A percentile compares a stretch with the other conserved stretches of the same genome.
Evolutionary conservation across 1,139 yeast species (phyloP).

Genomic region (Taphrina deformans): DNA sequence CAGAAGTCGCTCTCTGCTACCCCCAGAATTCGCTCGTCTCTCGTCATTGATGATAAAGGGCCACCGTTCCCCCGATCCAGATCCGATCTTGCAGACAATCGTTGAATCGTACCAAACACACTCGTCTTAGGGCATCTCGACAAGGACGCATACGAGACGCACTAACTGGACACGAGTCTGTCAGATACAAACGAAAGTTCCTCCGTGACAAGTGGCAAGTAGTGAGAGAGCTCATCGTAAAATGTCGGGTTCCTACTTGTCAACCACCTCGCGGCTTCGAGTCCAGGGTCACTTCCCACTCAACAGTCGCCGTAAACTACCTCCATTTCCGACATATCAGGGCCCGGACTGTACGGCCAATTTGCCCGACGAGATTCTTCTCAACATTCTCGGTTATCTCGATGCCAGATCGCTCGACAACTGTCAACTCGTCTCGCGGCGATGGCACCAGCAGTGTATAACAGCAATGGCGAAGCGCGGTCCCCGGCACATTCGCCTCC

Average conservation of each 20-base stretch:
- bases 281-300: slow-evolving; percentile 1
- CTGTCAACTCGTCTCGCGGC: slow-evolving; percentile 11
- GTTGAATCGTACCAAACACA: neutral
- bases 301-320: neutral
- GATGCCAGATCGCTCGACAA: slow-evolving; percentile 7
- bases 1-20: no score
- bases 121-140: no score
- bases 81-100: neutral
- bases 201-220: neutral
- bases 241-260: neutral
- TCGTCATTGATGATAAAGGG: neutral
- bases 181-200: no score
- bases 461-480: neutral
- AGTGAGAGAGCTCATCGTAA: no score
- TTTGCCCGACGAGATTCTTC: neutral
- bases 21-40: no score
- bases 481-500: slow-evolving; percentile 7
- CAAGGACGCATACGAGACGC: no score
- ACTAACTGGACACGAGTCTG: no score
- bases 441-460: neutral
- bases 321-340: neutral
- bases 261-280: neutral
- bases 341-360: neutral
- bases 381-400: neutral
- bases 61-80: neutral